Evolutionary conservation across 2,329 filamentous ascomycete genomes (phyloP), one percentile per base, ranked within the genome.

Genomic region (Rutstroemia sp.): DNA sequence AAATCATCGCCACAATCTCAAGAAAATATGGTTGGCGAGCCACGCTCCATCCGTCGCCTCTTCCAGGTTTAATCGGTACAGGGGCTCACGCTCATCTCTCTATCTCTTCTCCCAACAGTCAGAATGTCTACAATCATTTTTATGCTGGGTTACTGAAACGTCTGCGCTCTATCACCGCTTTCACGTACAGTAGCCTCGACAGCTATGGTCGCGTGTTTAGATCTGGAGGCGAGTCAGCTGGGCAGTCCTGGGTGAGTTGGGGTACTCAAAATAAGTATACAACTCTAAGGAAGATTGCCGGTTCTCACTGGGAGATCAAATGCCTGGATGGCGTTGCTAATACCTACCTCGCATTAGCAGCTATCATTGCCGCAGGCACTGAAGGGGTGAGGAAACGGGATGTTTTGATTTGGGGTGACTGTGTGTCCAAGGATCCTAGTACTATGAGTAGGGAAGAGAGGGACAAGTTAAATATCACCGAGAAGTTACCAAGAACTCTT

Each of bases 401-500:
- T 54, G 60, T 69, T 49, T 68, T 86, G 49, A 64, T 66, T 12
- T 77, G 77, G 71, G 67, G 72, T 34, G 83, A 88, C 64, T 83
- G 82, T 59, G 64, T 65, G 7, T 21, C n/a, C 6, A 71, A 68
- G 1, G 82, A 86, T 61, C 82, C 84, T 1, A 77, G 78, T 0
- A 66, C 58, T 25, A 63, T 87, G 57, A 75, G 70, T 0, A 67
- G 69, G 0, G 71, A 72, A 19, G 74, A 82, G 59, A 74, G 80
- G 50, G 63, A 64, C 37, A 69, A 72, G n/a, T 71, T 84, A 12
- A 80, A 80, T 0, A 79, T 90, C 18, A 69, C 59, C 4, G 66
- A 72, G 50, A 78, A 73, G 71, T 67, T 90, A 54, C 86, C 86
- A 0, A 67, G 59, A 2, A 76, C 71, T 44, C 68, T 89, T 12